Conservation (phyloP, 176 grass and related monocot species). For the Typha latifolia region DNA sequence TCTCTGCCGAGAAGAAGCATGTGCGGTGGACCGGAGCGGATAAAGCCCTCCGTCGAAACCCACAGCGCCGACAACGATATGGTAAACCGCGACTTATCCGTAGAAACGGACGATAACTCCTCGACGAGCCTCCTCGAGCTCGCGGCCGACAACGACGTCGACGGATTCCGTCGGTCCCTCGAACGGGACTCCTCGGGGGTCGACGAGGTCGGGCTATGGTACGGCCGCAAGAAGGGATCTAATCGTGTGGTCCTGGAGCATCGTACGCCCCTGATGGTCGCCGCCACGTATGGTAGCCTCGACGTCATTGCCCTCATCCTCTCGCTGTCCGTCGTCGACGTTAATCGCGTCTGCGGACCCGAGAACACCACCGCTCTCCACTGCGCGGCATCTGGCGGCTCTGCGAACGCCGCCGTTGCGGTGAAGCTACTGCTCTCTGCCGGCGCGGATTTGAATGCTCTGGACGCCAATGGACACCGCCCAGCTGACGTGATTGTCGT, state of each 20-base stretch:
- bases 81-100: background rate
- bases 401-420: conserved; percentile 30
- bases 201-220: conserved; percentile 61
- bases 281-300: conserved; percentile 65
- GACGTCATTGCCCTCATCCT: conserved; percentile 40
- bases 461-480: conserved; percentile 36
- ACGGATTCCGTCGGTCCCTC: conserved; percentile 22
- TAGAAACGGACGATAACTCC: background rate
- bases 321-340: conserved; percentile 33
- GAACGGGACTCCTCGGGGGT: conserved; percentile 8
- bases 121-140: conserved; percentile 35
- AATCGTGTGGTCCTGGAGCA: conserved; percentile 36
- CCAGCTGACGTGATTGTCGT: conserved; percentile 43
- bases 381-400: conserved; percentile 63
- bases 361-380: conserved; percentile 61
- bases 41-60: background rate
- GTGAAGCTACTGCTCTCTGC: conserved; percentile 53
- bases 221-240: conserved; percentile 55
- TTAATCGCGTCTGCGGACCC: conserved; percentile 27
- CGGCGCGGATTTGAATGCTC: conserved; percentile 45
- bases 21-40: conserved; percentile 1
- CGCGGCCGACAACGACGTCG: conserved; percentile 50
- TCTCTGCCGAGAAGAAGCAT: background rate
- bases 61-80: too few species aligned
- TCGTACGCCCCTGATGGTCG: conserved; percentile 77